Evolutionary conservation across 1,284 basidiomycete genomes (phyloP).

Genomic region (Coniophora puteana): DNA sequence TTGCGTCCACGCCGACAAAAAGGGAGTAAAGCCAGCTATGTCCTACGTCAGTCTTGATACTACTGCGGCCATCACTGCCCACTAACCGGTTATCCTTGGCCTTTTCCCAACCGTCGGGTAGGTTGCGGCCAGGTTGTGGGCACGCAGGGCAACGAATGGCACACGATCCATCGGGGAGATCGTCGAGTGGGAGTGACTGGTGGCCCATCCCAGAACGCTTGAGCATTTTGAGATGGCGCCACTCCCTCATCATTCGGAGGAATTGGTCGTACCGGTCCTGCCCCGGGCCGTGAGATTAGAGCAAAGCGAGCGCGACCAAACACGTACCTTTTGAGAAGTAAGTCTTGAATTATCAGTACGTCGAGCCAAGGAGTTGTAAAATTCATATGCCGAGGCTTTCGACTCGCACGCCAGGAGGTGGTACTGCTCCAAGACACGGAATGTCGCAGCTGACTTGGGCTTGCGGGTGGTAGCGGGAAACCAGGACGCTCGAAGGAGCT

Average conservation of each 20-base stretch:
- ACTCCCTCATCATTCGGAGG: constrained; percentile 14
- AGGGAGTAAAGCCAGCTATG: constrained; percentile 17
- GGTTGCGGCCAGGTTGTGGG: constrained; percentile 18
- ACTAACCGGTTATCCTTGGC: neutral
- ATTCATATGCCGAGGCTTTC: constrained; percentile 14
- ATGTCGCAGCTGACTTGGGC: constrained; percentile 15
- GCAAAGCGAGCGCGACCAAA: neutral
- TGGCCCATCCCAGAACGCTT: constrained; percentile 16
- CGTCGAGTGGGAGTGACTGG: no score
- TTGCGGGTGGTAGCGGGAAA: constrained; percentile 6
- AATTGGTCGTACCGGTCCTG: constrained; percentile 13
- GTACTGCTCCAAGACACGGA: constrained; percentile 13
- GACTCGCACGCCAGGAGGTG: constrained; percentile 10
- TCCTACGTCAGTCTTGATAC: neutral
- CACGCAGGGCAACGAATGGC: constrained; percentile 21
- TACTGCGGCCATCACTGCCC: neutral
- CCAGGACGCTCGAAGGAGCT: neutral
- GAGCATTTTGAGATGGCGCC: constrained; percentile 16
- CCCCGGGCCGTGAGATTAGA: no score
- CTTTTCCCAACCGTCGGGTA: constrained; percentile 16
- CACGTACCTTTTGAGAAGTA: neutral
- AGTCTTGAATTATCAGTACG: constrained; percentile 14
- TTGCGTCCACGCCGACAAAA: constrained; percentile 17
- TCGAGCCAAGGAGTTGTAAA: constrained; percentile 13
- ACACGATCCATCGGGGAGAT: constrained; percentile 12